phyloP scores from a whole-genome alignment of 2,329 filamentous ascomycete species.

The Curvularia verruculosa region DNA sequence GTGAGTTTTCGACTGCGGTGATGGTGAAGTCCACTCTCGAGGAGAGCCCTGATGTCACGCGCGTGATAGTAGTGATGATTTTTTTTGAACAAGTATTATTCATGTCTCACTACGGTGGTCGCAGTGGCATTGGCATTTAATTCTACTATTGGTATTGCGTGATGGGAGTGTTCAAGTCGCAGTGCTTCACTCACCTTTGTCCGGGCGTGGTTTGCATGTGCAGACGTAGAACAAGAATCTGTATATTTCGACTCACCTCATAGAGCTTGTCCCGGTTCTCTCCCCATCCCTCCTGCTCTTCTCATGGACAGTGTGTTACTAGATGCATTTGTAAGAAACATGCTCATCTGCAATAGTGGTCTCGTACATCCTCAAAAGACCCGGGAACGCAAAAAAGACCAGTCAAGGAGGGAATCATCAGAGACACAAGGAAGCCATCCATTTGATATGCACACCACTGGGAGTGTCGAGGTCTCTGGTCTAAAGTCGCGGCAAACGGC shows the following conservation, averaged over 20 bases:
- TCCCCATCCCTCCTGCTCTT: neutral
- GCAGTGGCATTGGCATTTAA: neutral
- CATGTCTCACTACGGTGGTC: too few relatives aligned
- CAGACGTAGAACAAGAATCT: neutral
- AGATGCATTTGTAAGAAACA: neutral
- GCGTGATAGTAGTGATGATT: too few relatives aligned
- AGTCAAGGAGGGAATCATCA: neutral
- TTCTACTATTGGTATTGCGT: neutral
- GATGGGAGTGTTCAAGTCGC: neutral
- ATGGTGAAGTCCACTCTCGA: constrained; percentile 8
- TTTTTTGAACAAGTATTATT: too few relatives aligned
- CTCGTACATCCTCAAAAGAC: neutral
- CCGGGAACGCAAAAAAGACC: neutral
- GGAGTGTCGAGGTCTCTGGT: neutral
- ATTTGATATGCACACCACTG: neutral
- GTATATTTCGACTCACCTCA: neutral
- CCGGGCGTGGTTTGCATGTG: neutral
- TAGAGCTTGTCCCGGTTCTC: too few relatives aligned
- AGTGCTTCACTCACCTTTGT: neutral
- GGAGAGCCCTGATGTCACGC: neutral
- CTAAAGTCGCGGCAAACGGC: neutral
- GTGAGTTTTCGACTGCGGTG: constrained; percentile 1
- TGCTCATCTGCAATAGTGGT: neutral
- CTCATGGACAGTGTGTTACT: neutral
- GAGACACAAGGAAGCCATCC: neutral